A percentile compares a stretch with the other conserved stretches of the same genome.
phyloP scores from a whole-genome alignment of 1,284 basidiomycete genomes.

The Ganoderma meredithae region DNA sequence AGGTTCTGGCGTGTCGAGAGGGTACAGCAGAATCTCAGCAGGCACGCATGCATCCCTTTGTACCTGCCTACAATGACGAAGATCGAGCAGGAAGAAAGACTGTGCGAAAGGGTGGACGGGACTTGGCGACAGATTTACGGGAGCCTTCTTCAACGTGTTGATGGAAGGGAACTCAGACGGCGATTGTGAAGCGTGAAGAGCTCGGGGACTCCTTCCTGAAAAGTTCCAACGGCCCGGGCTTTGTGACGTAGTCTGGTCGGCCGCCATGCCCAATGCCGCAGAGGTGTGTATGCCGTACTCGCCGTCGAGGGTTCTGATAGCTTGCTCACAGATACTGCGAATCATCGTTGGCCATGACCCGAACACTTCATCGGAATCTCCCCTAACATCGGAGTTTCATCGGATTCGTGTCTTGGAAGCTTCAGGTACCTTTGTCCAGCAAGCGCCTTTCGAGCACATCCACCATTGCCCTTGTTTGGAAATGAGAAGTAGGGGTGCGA shows the following conservation, averaged over 20 bases:
- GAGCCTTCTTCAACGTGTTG: background rate
- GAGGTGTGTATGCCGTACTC: background rate
- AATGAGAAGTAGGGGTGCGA: background rate
- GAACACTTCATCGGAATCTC: background rate
- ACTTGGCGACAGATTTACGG: background rate
- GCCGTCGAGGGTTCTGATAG: background rate
- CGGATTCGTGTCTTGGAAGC: background rate
- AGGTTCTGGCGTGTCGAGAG: background rate
- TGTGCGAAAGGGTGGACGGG: background rate
- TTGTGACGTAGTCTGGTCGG: too few relatives aligned
- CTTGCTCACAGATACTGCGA: background rate
- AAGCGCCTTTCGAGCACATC: background rate
- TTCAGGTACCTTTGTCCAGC: background rate
- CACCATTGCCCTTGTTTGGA: background rate
- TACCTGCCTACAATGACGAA: background rate
- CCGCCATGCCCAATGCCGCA: background rate
- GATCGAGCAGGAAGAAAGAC: background rate
- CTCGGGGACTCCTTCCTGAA: background rate
- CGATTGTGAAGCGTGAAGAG: background rate
- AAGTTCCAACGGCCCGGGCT: background rate
- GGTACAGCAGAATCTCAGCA: background rate
- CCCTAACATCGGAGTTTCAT: background rate
- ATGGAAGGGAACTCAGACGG: background rate
- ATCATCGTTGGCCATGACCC: background rate
- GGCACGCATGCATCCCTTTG: background rate